Percentiles rank a stretch among this genome's conserved stretches.
Evolutionary conservation across 305 asterid species (phyloP).

Genomic region (Fraxinus platypoda): DNA sequence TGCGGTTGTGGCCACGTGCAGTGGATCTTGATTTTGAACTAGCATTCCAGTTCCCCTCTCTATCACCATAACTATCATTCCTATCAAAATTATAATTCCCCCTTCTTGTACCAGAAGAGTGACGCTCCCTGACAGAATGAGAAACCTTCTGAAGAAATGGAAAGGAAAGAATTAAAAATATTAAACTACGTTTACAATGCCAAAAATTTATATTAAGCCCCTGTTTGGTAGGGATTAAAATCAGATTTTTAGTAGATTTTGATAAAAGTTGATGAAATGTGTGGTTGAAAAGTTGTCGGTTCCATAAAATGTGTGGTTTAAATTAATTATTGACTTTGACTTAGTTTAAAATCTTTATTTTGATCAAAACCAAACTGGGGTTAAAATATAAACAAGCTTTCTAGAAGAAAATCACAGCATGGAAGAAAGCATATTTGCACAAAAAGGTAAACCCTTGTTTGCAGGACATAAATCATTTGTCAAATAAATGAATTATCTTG

Average conservation of each 20-base stretch:
- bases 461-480: slow-evolving; percentile 2
- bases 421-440: slow-evolving; percentile 6
- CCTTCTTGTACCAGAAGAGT: slow-evolving; percentile 66
- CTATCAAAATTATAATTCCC: slow-evolving; percentile 76
- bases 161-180: slow-evolving; percentile 23
- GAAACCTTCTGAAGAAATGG: slow-evolving; percentile 57
- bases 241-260: neutral
- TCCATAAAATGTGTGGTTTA: neutral
- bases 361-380: neutral
- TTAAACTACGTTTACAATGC: neutral
- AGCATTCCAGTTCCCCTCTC: slow-evolving; percentile 75
- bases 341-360: neutral
- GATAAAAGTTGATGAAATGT: neutral
- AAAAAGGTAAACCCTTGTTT: slow-evolving; percentile 12
- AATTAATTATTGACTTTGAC: neutral
- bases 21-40: slow-evolving; percentile 65
- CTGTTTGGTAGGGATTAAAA: neutral
- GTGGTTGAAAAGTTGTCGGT: neutral
- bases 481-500: neutral
- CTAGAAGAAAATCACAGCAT: slow-evolving; percentile 6
- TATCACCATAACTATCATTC: slow-evolving; percentile 60
- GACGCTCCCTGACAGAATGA: slow-evolving; percentile 57
- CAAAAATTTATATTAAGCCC: neutral
- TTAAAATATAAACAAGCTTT: neutral
- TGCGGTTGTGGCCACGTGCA: slow-evolving; percentile 55